Evolutionary conservation across 345 rosid species (phyloP), one percentile per base, ranked within the genome.

Genomic region (Linum lewisii): DNA sequence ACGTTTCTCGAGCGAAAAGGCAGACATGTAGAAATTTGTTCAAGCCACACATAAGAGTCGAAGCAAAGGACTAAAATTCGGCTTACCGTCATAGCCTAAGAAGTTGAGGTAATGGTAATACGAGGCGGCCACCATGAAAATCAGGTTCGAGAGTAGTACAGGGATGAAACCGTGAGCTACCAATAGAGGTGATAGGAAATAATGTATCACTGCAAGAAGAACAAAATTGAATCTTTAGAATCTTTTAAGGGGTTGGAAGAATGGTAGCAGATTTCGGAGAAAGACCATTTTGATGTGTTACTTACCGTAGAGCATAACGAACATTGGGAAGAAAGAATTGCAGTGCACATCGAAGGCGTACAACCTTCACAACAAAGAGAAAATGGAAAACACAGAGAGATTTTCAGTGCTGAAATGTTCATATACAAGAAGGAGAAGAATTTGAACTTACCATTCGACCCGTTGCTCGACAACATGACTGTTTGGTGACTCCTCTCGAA

Each of bases 281-380:
- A 5, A 51, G 58, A 59, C 54, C 4, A 59, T 26, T 13, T 62
- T 34, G 21, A 36, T 9, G 61, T 14, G 59, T 58, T 20, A 62
- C 66, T 83, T 84, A 90, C 99, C 97, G 21, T 87, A 85, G 60
- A 90, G 97, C 77, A 90, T 71, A 37, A 87, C 86, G 68, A 94
- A 94, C 92, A 94, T 67, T 25, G 99, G 99, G 79, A 94, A 90
- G 92, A 94, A 94, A 38, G 99, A 85, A 81, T 94, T 90, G 97
- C 99, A 94, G 86, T 94, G 95, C 78, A 94, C 99, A 61, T 94
- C 99, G 77, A 94, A 94, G 58, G 97, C 87, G 62, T 94, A 94
- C 53, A 94, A 70, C 99, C 99, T 94, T 72, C 58, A 82, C 60
- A 45, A 63, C 68, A 60, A 72, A 61, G 54, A 60, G 21, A 70